These are phyloP conservation scores for Capsicum pubescens DNA, from an alignment of 257 asterid genomes.

Conservation along the genomic window DNA sequence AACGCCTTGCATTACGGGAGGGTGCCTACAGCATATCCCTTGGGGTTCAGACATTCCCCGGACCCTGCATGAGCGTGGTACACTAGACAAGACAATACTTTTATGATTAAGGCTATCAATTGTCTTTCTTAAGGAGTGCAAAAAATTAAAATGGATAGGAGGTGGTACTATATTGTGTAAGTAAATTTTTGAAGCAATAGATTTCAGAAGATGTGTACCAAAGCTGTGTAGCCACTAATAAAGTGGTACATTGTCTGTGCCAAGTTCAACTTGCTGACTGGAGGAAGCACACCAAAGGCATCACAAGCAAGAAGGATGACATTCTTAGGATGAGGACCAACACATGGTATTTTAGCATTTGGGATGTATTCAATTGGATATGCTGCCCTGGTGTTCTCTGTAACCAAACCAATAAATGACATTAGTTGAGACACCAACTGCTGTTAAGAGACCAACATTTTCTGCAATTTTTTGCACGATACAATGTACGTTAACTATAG, in stretches of 20 bases:
- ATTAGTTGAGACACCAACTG: background rate
- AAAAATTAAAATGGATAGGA: no score
- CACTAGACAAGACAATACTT: no score
- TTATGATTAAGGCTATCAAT: no score
- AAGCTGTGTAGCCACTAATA: conserved; percentile 94
- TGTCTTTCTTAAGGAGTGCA: no score
- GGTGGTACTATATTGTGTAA: no score
- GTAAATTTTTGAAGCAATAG: background rate
- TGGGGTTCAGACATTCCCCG: background rate
- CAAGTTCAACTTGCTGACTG: conserved; percentile 83
- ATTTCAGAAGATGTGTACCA: conserved; percentile 46
- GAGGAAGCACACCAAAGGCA: conserved; percentile 97
- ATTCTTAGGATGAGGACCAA: conserved; percentile 94
- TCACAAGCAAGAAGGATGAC: conserved; percentile 91
- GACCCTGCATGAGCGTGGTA: background rate
- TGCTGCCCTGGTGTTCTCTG: conserved; percentile 95
- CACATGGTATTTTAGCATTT: conserved; percentile 87
- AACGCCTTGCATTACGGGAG: background rate
- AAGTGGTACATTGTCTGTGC: conserved; percentile 95
- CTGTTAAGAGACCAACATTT: no score
- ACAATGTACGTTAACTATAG: background rate
- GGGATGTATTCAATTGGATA: conserved; percentile 94
- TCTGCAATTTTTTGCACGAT: background rate
- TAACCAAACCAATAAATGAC: background rate
- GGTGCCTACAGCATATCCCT: background rate